phyloP scores from a whole-genome alignment of 2,329 filamentous ascomycete species.

The Neoascochyta sp. region DNA sequence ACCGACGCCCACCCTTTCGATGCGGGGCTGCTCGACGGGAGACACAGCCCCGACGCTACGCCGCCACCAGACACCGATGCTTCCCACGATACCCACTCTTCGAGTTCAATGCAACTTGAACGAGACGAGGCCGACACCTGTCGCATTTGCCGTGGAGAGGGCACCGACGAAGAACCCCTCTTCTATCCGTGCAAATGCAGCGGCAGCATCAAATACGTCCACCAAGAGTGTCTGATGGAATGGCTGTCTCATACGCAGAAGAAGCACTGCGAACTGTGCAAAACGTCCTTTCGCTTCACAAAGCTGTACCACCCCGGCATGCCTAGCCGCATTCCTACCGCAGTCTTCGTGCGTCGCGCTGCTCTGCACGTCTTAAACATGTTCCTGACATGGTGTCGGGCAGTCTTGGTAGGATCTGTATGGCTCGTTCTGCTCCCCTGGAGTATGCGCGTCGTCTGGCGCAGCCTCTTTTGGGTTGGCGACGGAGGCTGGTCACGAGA shows the following conservation, averaged over 20 bases:
- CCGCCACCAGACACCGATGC: constrained; percentile 4
- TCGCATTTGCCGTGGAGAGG: constrained; percentile 92
- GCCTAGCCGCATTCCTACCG: constrained; percentile 76
- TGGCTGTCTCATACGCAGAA: constrained; percentile 99
- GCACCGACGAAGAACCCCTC: constrained; percentile 73
- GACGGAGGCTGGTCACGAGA: constrained; percentile 65
- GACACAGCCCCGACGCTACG: constrained; percentile 4
- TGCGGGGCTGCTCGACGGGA: constrained; percentile 12
- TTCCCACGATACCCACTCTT: constrained; percentile 31
- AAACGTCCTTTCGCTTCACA: constrained; percentile 96
- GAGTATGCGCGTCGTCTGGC: constrained; percentile 87
- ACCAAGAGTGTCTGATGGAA: constrained; percentile 97
- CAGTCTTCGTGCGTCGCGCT: constrained; percentile 77
- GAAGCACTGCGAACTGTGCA: constrained; percentile 99
- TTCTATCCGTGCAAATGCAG: constrained; percentile 99
- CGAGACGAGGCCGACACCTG: constrained; percentile 73
- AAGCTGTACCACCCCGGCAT: constrained; percentile 95
- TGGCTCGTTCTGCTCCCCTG: constrained; percentile 90
- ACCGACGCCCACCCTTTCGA: constrained; percentile 13
- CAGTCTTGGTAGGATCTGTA: constrained; percentile 72
- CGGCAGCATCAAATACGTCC: constrained; percentile 96
- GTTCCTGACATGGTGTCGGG: constrained; percentile 73
- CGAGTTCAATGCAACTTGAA: constrained; percentile 32
- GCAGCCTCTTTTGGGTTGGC: constrained; percentile 89
- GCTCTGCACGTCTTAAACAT: constrained; percentile 68